A percentile compares a stretch with the other conserved stretches of the same genome.
Conservation (phyloP, 148 eudicot species). For the Silene uniflora region DNA sequence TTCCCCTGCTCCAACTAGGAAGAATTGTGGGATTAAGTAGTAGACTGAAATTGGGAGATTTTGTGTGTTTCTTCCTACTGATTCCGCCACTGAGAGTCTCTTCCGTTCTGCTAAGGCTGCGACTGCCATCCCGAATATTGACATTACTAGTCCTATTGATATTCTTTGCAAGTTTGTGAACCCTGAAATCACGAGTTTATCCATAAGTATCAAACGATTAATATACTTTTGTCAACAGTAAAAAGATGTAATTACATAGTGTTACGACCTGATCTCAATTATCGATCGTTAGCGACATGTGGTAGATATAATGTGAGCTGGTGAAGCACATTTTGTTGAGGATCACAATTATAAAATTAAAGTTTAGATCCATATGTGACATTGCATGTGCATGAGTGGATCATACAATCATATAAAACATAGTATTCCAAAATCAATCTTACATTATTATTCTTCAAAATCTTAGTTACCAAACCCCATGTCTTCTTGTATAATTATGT, state of each 20-base stretch:
- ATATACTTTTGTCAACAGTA: too few species aligned
- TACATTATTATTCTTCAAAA: not conserved
- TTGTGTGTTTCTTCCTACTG: slow-evolving; percentile 24
- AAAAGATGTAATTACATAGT: too few species aligned
- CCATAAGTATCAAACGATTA: too few species aligned
- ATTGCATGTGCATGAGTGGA: not conserved
- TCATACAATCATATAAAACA: not conserved
- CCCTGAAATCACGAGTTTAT: slow-evolving; percentile 30
- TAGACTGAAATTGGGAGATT: slow-evolving; percentile 59
- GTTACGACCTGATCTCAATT: too few species aligned
- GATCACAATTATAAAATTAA: slow-evolving; percentile 1
- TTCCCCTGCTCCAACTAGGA: slow-evolving; percentile 71
- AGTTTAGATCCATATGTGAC: not conserved
- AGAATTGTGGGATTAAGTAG: slow-evolving; percentile 64
- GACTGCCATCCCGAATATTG: slow-evolving; percentile 60
- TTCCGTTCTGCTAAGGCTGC: slow-evolving; percentile 57
- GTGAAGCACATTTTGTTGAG: not conserved
- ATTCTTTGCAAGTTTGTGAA: slow-evolving; percentile 64
- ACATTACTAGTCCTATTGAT: slow-evolving; percentile 51
- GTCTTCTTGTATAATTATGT: slow-evolving; percentile 6
- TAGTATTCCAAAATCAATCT: slow-evolving; percentile 14
- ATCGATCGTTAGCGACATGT: not conserved
- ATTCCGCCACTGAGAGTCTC: slow-evolving; percentile 46
- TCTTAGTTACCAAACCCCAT: slow-evolving; percentile 9
- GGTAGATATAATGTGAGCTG: not conserved